These are phyloP conservation scores for Asparagopsis taxiformis DNA, from an alignment of 31 red algal species.

Conservation along the genomic window DNA sequence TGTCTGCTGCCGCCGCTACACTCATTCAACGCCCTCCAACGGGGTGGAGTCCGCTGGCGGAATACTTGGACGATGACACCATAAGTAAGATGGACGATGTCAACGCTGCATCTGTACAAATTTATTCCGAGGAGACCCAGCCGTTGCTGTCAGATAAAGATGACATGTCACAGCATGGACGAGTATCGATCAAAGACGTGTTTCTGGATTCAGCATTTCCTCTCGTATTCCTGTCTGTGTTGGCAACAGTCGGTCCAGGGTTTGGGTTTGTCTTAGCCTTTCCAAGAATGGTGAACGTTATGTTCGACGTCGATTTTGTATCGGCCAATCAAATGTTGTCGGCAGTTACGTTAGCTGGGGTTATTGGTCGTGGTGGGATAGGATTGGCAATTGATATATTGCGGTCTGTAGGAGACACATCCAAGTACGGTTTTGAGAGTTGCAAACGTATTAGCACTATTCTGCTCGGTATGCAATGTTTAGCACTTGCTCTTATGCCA, in stretches of 20 bases:
- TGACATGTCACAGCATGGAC: not conserved
- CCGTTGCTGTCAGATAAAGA: slow-evolving; percentile 13
- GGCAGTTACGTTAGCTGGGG: slow-evolving; percentile 34
- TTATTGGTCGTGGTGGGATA: slow-evolving; percentile 28
- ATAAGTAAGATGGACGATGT: slow-evolving; percentile 10
- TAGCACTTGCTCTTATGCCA: slow-evolving; percentile 31
- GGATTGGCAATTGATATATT: slow-evolving; percentile 27
- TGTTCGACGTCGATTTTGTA: slow-evolving; percentile 12
- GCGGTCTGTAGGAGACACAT: slow-evolving; percentile 10
- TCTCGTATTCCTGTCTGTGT: slow-evolving; percentile 30
- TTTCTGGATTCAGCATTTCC: slow-evolving; percentile 26
- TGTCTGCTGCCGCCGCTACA: slow-evolving; percentile 12
- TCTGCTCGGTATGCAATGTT: slow-evolving; percentile 15
- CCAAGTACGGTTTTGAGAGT: slow-evolving; percentile 5
- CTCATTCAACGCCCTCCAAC: slow-evolving; percentile 27
- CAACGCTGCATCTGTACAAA: not conserved
- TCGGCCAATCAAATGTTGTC: slow-evolving; percentile 33
- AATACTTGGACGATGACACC: not conserved
- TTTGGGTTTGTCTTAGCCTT: slow-evolving; percentile 41
- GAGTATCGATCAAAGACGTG: slow-evolving; percentile 35
- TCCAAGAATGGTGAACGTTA: slow-evolving; percentile 25
- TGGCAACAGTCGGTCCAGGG: slow-evolving; percentile 32
- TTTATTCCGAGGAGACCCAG: slow-evolving; percentile 11
- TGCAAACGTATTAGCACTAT: slow-evolving; percentile 18
- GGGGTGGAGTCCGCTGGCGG: slow-evolving; percentile 16